phyloP scores from a whole-genome alignment of 1,284 basidiomycete species.

The Papiliotrema laurentii region DNA sequence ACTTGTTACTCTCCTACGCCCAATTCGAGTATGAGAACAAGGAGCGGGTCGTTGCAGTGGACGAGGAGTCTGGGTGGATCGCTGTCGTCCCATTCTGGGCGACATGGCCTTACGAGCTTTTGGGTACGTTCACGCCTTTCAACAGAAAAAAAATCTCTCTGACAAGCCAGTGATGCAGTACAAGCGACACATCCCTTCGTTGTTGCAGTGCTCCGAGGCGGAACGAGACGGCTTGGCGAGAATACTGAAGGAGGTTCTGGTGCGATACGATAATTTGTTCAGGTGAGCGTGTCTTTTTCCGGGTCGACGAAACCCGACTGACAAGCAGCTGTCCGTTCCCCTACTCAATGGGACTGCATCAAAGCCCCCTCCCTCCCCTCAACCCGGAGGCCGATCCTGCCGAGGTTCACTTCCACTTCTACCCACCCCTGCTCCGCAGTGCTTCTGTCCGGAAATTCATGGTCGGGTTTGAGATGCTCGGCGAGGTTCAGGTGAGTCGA shows the following conservation, averaged over 20 bases:
- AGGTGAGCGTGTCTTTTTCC: constrained; percentile 42
- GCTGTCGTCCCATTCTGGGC: constrained; percentile 96
- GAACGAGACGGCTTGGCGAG: constrained; percentile 65
- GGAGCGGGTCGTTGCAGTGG: constrained; percentile 61
- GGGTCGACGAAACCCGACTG: background rate
- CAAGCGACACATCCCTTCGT: constrained; percentile 67
- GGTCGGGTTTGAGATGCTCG: constrained; percentile 92
- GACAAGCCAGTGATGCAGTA: constrained; percentile 68
- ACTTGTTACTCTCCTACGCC: constrained; percentile 78
- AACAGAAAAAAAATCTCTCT: background rate
- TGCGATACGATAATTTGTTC: constrained; percentile 81
- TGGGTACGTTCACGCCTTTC: constrained; percentile 53
- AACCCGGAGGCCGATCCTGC: constrained; percentile 51
- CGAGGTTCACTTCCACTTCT: constrained; percentile 85
- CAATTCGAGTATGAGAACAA: constrained; percentile 60
- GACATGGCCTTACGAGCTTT: constrained; percentile 86
- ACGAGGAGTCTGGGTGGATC: constrained; percentile 71
- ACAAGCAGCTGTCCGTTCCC: constrained; percentile 66
- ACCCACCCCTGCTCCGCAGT: constrained; percentile 78
- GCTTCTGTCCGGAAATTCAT: constrained; percentile 84
- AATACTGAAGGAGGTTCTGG: constrained; percentile 62
- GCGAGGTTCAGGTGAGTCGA: constrained; percentile 68
- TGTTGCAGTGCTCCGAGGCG: constrained; percentile 58
- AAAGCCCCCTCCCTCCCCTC: constrained; percentile 58
- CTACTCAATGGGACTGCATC: constrained; percentile 95